Percentiles rank a stretch among this genome's conserved stretches.
phyloP scores from a whole-genome alignment of 2,329 filamentous ascomycete species.

The Sporothrix inflata region DNA sequence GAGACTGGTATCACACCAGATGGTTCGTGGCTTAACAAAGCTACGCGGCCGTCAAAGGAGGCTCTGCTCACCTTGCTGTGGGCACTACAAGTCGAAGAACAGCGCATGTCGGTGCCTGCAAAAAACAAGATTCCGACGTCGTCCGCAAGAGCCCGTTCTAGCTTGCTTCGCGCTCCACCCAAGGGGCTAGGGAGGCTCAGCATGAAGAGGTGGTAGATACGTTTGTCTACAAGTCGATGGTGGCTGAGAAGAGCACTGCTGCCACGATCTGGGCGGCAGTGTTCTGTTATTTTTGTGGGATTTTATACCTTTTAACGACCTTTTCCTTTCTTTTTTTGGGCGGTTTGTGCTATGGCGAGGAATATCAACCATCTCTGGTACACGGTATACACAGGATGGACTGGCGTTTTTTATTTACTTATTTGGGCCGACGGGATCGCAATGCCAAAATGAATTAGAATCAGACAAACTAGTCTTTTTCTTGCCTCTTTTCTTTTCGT shows the following conservation, averaged over 20 bases:
- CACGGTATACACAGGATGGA: neutral
- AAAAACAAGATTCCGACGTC: neutral
- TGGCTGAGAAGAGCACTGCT: neutral
- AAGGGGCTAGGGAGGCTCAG: neutral
- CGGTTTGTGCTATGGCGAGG: neutral
- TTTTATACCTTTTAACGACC: conserved; percentile 5
- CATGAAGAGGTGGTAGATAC: neutral
- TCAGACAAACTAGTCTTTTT: neutral
- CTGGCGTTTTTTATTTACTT: conserved; percentile 1
- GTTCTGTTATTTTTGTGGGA: neutral
- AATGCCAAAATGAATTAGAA: conserved; percentile 13
- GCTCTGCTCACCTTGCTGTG: conserved; percentile 54
- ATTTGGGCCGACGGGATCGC: neutral
- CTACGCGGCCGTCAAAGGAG: conserved; percentile 52
- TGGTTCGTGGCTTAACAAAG: conserved; percentile 42
- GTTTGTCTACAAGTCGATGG: neutral
- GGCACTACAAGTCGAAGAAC: conserved; percentile 50
- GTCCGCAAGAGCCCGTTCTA: neutral
- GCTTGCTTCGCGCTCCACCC: neutral
- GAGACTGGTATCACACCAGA: conserved; percentile 36
- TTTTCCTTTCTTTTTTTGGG: conserved; percentile 19
- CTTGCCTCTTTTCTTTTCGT: neutral
- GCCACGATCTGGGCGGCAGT: neutral
- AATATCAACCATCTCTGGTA: neutral
- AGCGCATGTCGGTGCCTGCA: conserved; percentile 40